Evolutionary conservation across 2,329 filamentous ascomycete species (phyloP).

Genomic region (Epichloe scottii): DNA sequence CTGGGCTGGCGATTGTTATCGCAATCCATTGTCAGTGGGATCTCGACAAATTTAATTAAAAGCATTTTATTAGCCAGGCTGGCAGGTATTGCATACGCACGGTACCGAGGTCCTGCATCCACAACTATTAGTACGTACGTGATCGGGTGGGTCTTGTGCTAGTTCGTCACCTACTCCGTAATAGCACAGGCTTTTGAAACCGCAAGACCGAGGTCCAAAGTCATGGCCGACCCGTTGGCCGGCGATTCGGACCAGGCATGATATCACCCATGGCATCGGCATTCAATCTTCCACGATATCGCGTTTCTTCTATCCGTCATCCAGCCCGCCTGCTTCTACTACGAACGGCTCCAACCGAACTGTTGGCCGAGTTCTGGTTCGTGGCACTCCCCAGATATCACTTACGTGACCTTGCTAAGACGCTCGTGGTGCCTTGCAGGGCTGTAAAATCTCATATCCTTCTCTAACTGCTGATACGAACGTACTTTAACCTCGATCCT

Average conservation of each 20-base stretch:
- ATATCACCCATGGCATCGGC: neutral
- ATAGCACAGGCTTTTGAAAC: neutral
- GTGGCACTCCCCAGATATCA: neutral
- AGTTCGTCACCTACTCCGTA: neutral
- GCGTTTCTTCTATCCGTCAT: neutral
- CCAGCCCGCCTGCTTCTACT: neutral
- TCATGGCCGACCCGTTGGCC: neutral
- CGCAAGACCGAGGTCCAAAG: conserved; percentile 6
- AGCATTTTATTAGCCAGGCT: no score
- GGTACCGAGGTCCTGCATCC: neutral
- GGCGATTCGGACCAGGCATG: neutral
- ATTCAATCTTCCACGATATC: neutral
- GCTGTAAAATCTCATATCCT: neutral
- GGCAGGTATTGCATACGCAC: no score
- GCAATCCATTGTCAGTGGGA: no score
- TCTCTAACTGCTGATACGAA: no score
- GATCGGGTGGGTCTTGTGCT: neutral
- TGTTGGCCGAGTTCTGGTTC: neutral
- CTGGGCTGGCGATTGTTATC: no score
- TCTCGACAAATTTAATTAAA: no score
- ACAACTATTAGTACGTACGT: neutral
- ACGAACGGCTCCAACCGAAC: neutral
- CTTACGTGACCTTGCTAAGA: neutral
- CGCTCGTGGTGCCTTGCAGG: neutral
- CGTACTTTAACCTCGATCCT: neutral